Base-by-base conservation (phyloP, 352 stramenopile genomes). In the Aphanomyces invadans region DNA sequence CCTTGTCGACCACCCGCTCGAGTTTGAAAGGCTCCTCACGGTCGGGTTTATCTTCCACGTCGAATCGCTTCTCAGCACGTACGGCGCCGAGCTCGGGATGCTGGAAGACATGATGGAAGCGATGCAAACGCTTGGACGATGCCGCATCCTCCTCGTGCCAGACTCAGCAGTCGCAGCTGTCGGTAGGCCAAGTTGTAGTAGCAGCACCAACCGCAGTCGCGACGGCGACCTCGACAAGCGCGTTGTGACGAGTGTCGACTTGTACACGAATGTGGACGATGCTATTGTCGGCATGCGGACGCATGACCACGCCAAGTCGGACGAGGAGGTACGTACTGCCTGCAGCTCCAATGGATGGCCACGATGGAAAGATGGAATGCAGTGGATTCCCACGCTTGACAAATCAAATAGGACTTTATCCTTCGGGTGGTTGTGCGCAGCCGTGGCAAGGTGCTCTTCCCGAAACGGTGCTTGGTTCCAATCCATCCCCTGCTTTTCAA, bases 71-170 rank as follows among this genome's bases (percentile, higher is more conserved):
- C 72, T 98, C 25, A 97, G 85, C 59, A 96, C 94, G n/a, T 89
- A 97, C 19, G 94, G 94, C 46, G 97, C 97, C 69, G 95, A 98
- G 70, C 78, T 97, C 36, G 90, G 88, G 23, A 98, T 98, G 95
- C 75, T 98, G 2, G 80, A 96, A 71, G 89, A 97, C 70, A 87
- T 95, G 38, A 85, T 78, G 11, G 84, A 79, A 17, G 86, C 87
- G 0, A 79, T 90, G 2, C 25, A 57, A 32, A 57, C 49, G 4
- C 21, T 57, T 11, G 49, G 49, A 10, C 19, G 21, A 57, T 57
- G 11, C 23, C 49, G 49, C 12, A 33, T 57, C 49, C 49, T 57
- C 11, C 17, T 57, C 25, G 49, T 57, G 25, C 4, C 49, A 11
- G 21, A 57, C 23, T 45, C 38, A 9, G 9, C 9, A 17, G 46